Percentiles rank a stretch among this genome's conserved stretches.
These are phyloP conservation scores for Cerrena zonata DNA, from an alignment of 1,284 basidiomycete genomes.

Conservation along the genomic window DNA sequence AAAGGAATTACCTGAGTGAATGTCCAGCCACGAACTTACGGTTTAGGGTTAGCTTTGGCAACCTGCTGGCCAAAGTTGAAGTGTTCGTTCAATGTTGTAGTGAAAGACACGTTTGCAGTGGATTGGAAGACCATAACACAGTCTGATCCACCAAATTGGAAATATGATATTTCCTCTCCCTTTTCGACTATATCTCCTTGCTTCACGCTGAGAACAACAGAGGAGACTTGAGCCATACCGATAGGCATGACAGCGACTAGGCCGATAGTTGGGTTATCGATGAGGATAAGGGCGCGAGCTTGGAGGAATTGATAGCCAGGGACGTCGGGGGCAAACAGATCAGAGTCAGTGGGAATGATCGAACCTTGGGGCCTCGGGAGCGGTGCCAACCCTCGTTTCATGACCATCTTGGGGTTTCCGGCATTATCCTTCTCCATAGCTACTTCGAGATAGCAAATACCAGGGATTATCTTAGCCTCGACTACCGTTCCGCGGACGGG, in stretches of 20 bases:
- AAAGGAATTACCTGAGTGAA: no score
- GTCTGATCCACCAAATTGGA: constrained; percentile 49
- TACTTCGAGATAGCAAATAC: constrained; percentile 36
- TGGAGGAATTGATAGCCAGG: constrained; percentile 24
- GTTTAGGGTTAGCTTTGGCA: no score
- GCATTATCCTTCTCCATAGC: constrained; percentile 11
- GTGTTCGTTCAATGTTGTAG: constrained; percentile 9
- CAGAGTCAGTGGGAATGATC: not conserved
- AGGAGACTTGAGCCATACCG: constrained; percentile 43
- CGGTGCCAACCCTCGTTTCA: constrained; percentile 7
- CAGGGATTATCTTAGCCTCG: constrained; percentile 31
- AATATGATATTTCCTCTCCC: constrained; percentile 45
- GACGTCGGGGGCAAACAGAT: constrained; percentile 16
- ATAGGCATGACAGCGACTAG: constrained; percentile 36
- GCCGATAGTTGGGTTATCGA: constrained; percentile 36
- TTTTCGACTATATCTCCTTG: constrained; percentile 31
- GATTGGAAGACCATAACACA: constrained; percentile 36
- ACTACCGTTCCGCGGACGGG: constrained; percentile 37
- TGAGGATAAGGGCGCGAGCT: constrained; percentile 36
- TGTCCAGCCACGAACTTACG: no score
- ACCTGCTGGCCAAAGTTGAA: constrained; percentile 12
- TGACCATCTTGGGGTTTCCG: constrained; percentile 8
- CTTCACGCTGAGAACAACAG: constrained; percentile 31
- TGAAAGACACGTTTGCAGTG: constrained; percentile 11
- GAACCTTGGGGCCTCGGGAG: constrained; percentile 11